These are phyloP conservation scores for Candida sonorensis DNA, from an alignment of 805 yeast genomes.

Conservation along the genomic window DNA sequence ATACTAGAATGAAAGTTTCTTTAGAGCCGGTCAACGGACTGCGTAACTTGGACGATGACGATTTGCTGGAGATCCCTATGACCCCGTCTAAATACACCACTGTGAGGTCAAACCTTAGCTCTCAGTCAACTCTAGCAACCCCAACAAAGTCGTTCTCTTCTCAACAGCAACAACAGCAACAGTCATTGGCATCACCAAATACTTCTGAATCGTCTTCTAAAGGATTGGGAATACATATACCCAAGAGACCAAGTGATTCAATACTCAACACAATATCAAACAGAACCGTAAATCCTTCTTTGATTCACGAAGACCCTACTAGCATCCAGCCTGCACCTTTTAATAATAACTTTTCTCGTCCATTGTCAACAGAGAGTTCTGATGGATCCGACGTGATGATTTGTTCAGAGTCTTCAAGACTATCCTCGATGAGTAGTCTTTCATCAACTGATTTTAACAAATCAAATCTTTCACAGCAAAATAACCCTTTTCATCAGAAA, in stretches of 20 bases:
- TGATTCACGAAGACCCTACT: background rate
- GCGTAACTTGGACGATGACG: background rate
- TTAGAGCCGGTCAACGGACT: background rate
- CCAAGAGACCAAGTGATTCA: conserved; percentile 23
- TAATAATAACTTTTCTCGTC: too few relatives aligned
- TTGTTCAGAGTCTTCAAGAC: conserved; percentile 13
- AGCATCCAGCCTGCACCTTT: background rate
- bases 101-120: too few relatives aligned
- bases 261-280: conserved; percentile 8
- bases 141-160: background rate
- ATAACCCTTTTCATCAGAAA: too few relatives aligned
- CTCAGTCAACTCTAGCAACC: background rate
- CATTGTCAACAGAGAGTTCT: conserved; percentile 15
- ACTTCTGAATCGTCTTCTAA: conserved; percentile 3
- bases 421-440: conserved; percentile 19
- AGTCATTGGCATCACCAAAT: conserved; percentile 1
- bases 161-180: conserved; percentile 1
- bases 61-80: conserved; percentile 4
- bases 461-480: conserved; percentile 5
- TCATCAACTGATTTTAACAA: conserved; percentile 15
- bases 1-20: background rate
- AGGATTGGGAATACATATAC: conserved; percentile 20
- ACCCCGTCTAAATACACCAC: conserved; percentile 5
- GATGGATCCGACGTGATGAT: conserved; percentile 14
- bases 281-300: conserved; percentile 8